Evolutionary conservation across 495 filamentous ascomycete species (phyloP), one percentile per base, ranked within the genome.

Genomic region (Lasiosphaeris hirsuta): DNA sequence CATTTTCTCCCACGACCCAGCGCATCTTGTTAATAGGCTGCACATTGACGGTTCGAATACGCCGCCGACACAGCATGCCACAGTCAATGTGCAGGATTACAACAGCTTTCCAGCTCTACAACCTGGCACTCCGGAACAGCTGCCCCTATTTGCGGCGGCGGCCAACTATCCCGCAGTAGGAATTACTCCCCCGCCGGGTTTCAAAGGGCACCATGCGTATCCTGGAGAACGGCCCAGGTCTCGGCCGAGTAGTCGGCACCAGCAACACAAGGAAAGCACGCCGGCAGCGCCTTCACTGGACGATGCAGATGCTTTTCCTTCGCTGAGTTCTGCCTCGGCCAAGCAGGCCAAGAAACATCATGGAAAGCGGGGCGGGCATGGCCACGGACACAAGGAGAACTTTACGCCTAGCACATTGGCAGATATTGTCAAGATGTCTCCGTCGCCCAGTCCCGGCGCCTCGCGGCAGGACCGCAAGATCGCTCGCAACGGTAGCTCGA

Each of bases 1-100:
- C 72, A 87, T 96, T 56, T 99, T 99, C 78, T 97, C 93, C 10
- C 95, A 99, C 68, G 95, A 99, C 63, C 95, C 95, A 9, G 85
- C 92, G 4, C 81, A 86, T 58, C 79, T 90, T n/a, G 78, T 90
- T 58, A 86, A 83, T 63, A 82, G 80, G 50, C 77, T 92, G 36
- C 82, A 79, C 57, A 68, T 92, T 18, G 80, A 83, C 42, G 85
- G 86, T 40, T 80, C 78, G 45, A 80, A 76, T 55, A 82, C 82
- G 51, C 77, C 86, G 51, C 84, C 86, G 44, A 76, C 54, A 68
- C 86, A 74, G 58, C 70, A 59, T 33, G 79, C 86, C 10, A 83
- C 85, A 55, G 86, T 96, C 62, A 90, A 95, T 58, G 79, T 96
- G 34, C 86, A 90, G 58, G 95, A 99, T 67, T 89, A 88, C 50